Evolutionary conservation across 345 rosid genomes (phyloP).

Genomic region (Corchorus olitorius): DNA sequence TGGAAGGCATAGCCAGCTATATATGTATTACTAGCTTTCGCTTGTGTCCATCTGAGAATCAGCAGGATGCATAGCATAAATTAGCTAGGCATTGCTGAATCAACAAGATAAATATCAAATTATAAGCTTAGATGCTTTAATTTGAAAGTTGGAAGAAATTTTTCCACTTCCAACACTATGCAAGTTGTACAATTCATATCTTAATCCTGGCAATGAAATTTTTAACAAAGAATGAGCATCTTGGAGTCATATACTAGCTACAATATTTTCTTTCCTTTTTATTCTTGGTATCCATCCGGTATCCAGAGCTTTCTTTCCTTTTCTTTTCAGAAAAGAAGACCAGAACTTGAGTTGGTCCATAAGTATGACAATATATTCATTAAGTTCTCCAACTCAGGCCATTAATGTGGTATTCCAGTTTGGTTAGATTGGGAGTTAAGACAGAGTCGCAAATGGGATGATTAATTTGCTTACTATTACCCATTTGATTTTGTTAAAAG

Average conservation of each 20-base stretch:
- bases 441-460: too few relatives aligned
- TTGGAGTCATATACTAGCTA: too few relatives aligned
- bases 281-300: too few relatives aligned
- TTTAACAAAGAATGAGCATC: not conserved
- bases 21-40: not conserved
- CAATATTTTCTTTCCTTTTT: too few relatives aligned
- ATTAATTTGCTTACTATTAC: too few relatives aligned
- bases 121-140: slow-evolving; percentile 5
- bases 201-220: slow-evolving; percentile 14
- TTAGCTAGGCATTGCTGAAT: slow-evolving; percentile 1
- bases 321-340: too few relatives aligned
- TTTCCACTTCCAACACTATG: slow-evolving; percentile 27
- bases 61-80: not conserved
- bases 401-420: not conserved
- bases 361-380: too few relatives aligned
- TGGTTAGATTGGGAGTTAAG: not conserved
- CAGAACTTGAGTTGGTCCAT: too few relatives aligned
- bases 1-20: not conserved
- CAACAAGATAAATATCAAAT: not conserved
- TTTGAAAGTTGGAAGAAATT: slow-evolving; percentile 21
- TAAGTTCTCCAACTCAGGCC: not conserved
- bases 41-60: slow-evolving; percentile 12
- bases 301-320: too few relatives aligned
- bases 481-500: not conserved
- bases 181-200: slow-evolving; percentile 4